These are phyloP conservation scores for Brassica cretica DNA, from an alignment of 345 rosid genomes.

Conservation along the genomic window DNA sequence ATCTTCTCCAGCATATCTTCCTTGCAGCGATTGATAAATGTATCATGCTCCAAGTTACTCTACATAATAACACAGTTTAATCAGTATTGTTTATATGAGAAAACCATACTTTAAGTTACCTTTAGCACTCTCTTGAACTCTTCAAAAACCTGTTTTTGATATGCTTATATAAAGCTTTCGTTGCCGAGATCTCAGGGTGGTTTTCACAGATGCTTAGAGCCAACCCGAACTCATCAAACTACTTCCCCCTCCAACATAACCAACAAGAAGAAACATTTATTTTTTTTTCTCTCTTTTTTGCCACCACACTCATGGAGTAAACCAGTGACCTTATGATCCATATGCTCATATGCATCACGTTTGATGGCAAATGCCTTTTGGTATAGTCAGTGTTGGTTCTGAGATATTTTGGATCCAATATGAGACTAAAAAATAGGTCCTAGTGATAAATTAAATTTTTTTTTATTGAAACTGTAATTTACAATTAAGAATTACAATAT, in stretches of 20 bases:
- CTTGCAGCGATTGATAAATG: too few species aligned
- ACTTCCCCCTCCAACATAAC: neutral
- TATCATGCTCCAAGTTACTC: too few species aligned
- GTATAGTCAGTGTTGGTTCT: neutral
- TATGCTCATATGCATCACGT: neutral
- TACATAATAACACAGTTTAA: too few species aligned
- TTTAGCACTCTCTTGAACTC: too few species aligned
- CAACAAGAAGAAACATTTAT: neutral
- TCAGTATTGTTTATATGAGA: too few species aligned
- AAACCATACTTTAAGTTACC: too few species aligned
- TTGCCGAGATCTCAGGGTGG: neutral
- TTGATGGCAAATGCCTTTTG: neutral
- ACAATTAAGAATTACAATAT: neutral
- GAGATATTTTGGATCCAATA: neutral
- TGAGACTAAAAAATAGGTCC: neutral
- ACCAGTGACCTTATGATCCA: too few species aligned
- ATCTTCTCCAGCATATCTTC: too few species aligned
- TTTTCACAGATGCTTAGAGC: neutral
- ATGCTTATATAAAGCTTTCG: neutral
- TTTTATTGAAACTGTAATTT: neutral
- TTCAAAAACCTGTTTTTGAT: too few species aligned
- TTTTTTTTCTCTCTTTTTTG: too few species aligned
- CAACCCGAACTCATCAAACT: neutral
- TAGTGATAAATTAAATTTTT: too few species aligned
- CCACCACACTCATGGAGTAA: neutral